These are phyloP conservation scores for Ilyonectria destructans DNA, from an alignment of 2,329 filamentous ascomycete genomes.

Conservation along the genomic window DNA sequence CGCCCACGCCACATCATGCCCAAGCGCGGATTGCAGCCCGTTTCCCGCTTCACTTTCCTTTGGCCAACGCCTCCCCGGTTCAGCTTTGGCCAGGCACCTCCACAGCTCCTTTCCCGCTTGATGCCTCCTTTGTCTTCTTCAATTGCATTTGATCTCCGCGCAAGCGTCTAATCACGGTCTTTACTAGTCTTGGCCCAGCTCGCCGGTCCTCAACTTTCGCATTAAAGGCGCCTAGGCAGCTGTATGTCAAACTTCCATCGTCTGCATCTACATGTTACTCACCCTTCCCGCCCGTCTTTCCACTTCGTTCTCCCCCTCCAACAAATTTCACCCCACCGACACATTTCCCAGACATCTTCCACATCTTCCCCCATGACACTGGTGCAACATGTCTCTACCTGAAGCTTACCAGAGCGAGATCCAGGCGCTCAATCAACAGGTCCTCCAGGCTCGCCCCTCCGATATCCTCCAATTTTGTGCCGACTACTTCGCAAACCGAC, in stretches of 20 bases:
- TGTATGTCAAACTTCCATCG: conserved; percentile 40
- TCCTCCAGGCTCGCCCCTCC: conserved; percentile 71
- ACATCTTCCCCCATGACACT: background rate
- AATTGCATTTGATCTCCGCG: conserved; percentile 33
- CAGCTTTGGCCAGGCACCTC: conserved; percentile 34
- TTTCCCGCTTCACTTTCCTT: conserved; percentile 43
- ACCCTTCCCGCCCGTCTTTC: conserved; percentile 18
- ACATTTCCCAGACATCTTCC: conserved; percentile 1
- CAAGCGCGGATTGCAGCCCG: conserved; percentile 48
- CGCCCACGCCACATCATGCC: conserved; percentile 50
- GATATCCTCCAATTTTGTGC: conserved; percentile 81
- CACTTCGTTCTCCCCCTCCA: conserved; percentile 16
- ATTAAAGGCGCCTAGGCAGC: conserved; percentile 36
- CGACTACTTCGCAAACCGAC: conserved; percentile 77
- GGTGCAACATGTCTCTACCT: conserved; percentile 62
- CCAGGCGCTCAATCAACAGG: conserved; percentile 74
- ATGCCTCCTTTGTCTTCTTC: conserved; percentile 36
- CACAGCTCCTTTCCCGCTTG: conserved; percentile 39
- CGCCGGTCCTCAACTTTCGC: conserved; percentile 25
- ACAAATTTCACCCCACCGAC: conserved; percentile 4
- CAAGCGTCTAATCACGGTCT: conserved; percentile 31
- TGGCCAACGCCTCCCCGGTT: conserved; percentile 28
- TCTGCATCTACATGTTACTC: conserved; percentile 20
- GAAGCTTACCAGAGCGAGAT: conserved; percentile 74
- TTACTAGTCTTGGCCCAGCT: conserved; percentile 39